phyloP scores from a whole-genome alignment of 371 early-diverging fungal genomes.

The Funneliformis caledonium region DNA sequence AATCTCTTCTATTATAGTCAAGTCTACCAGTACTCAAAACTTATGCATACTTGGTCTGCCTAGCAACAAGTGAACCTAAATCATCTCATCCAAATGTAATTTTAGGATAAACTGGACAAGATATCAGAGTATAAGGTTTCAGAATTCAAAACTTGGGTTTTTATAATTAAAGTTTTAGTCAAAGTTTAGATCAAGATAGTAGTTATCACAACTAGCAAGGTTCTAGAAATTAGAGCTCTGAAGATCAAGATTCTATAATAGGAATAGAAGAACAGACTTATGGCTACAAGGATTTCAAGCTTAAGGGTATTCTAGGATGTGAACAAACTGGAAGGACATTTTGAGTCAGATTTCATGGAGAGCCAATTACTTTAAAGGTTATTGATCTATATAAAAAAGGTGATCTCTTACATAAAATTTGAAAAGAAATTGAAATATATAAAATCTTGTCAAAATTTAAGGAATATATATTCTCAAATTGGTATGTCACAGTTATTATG shows the following conservation, averaged over 20 bases:
- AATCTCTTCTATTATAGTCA: constrained; percentile 18
- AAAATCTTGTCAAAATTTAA: too few relatives aligned
- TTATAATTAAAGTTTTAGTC: background rate
- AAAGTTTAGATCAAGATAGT: constrained; percentile 26
- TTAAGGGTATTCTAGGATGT: too few relatives aligned
- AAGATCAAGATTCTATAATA: constrained; percentile 20
- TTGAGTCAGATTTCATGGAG: too few relatives aligned
- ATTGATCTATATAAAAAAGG: too few relatives aligned
- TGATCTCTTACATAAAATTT: too few relatives aligned
- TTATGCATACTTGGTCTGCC: constrained; percentile 31
- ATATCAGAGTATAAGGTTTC: background rate
- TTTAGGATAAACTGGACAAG: constrained; percentile 14
- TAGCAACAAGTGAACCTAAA: constrained; percentile 17
- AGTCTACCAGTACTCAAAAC: constrained; percentile 29
- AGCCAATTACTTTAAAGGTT: too few relatives aligned
- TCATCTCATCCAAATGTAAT: constrained; percentile 34
- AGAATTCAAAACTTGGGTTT: constrained; percentile 17
- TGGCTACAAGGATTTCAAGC: constrained; percentile 33
- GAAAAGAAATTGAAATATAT: too few relatives aligned
- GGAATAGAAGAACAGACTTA: constrained; percentile 34
- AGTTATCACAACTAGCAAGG: constrained; percentile 16
- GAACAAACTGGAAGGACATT: too few relatives aligned
- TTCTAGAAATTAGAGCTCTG: constrained; percentile 27
- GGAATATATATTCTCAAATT: too few relatives aligned
- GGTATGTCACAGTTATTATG: too few relatives aligned